Conservation (phyloP, 805 yeast genomes). For the Ogataea degrootiae region DNA sequence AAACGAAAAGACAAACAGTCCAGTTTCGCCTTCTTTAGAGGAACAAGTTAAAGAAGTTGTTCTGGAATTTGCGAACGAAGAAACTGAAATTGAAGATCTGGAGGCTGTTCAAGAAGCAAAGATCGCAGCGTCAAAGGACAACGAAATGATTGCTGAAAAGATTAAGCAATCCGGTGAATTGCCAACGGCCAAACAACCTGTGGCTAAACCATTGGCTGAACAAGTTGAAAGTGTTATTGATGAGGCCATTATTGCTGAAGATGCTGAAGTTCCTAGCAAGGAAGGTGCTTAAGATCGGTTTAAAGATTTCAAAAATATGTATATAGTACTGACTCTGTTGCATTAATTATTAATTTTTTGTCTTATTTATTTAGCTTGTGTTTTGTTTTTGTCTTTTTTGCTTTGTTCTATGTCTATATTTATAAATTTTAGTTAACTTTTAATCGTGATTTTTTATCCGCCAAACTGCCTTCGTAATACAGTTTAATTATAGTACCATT, state of each 20-base stretch:
- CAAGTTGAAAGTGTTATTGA: slow-evolving; percentile 13
- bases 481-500: too few species aligned
- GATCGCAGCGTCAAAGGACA: slow-evolving; percentile 14
- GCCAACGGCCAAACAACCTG: slow-evolving; percentile 22
- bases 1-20: not conserved
- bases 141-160: slow-evolving; percentile 20
- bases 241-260: slow-evolving; percentile 1
- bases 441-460: too few species aligned
- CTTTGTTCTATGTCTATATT: too few species aligned
- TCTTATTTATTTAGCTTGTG: too few species aligned
- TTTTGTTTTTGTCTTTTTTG: too few species aligned
- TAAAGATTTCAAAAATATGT: not conserved
- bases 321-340: not conserved
- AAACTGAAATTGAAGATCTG: not conserved
- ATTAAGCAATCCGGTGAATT: slow-evolving; percentile 19
- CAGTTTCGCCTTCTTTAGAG: not conserved
- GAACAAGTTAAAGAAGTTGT: not conserved
- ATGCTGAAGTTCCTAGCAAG: not conserved
- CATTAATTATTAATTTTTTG: too few species aligned
- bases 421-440: too few species aligned
- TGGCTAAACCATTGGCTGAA: slow-evolving; percentile 25
- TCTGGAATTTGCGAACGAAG: not conserved
- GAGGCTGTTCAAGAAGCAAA: slow-evolving; percentile 10
- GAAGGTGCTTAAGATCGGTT: not conserved
- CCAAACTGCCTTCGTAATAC: too few species aligned